Conservation (phyloP, 2,329 filamentous ascomycete genomes). For the Chalaropsis thielavioides region DNA sequence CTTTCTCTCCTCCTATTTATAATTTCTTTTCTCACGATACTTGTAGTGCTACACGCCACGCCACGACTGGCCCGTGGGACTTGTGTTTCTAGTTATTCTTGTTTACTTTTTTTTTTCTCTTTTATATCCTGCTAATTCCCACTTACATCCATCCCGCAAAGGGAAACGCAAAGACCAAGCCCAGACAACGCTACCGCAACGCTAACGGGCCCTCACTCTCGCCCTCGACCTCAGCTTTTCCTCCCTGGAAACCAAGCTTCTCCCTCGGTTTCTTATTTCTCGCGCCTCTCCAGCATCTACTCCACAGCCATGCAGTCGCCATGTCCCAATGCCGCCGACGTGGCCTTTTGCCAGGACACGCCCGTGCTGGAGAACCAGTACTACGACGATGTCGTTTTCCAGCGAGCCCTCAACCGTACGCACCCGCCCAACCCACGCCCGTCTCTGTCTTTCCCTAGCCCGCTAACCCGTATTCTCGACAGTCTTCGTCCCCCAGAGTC, state of each 20-base stretch:
- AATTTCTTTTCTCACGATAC: neutral
- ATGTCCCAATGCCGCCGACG: constrained; percentile 25
- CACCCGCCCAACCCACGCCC: neutral
- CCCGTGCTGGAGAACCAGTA: constrained; percentile 42
- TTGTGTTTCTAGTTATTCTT: neutral
- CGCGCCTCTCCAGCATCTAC: neutral
- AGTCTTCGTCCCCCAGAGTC: constrained; percentile 36
- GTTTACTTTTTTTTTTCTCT: neutral
- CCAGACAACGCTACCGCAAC: neutral
- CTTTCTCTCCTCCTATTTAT: neutral
- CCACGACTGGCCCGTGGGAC: neutral
- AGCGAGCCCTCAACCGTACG: constrained; percentile 38
- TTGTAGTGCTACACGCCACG: neutral
- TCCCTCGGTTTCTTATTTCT: neutral
- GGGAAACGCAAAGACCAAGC: neutral
- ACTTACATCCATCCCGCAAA: neutral
- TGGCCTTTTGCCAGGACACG: constrained; percentile 42
- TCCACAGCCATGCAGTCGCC: neutral
- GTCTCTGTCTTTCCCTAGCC: neutral
- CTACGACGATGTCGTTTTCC: constrained; percentile 38
- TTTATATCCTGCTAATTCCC: neutral
- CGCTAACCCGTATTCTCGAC: neutral
- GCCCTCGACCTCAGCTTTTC: neutral
- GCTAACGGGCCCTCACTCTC: neutral
- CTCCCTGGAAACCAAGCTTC: neutral